A percentile compares a stretch with the other conserved stretches of the same genome.
These are phyloP conservation scores for Annona squamosa DNA, from an alignment of 164 flowering plant genomes.

Conservation along the genomic window DNA sequence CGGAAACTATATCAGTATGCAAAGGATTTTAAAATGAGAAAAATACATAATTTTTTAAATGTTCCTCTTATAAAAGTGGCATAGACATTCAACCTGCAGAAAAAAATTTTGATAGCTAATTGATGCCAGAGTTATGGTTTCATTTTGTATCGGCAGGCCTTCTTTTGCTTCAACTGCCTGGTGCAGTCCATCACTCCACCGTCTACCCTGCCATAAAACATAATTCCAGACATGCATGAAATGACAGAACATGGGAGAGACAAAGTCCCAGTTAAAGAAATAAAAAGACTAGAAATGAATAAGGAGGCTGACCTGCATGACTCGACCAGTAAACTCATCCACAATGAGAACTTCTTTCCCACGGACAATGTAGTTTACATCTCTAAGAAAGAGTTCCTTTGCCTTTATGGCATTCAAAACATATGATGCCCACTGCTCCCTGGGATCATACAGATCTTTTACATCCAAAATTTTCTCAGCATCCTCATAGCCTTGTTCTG, in stretches of 20 bases:
- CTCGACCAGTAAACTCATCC: constrained; percentile 98
- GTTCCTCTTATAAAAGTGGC: constrained; percentile 1
- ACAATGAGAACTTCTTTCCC: constrained; percentile 96
- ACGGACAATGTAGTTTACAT: constrained; percentile 89
- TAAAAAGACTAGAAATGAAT: not conserved
- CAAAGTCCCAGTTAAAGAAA: not conserved
- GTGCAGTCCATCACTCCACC: constrained; percentile 99
- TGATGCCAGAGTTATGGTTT: constrained; percentile 91
- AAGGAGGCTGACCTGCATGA: constrained; percentile 71
- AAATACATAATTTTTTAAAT: not conserved
- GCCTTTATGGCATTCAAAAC: constrained; percentile 90
- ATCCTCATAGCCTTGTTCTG: constrained; percentile 98
- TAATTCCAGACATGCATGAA: constrained; percentile 3
- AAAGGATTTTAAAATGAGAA: constrained; percentile 7
- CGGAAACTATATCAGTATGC: constrained; percentile 57
- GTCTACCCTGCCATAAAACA: constrained; percentile 54
- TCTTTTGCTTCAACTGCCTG: constrained; percentile 99
- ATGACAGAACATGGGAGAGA: not conserved
- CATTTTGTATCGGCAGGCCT: constrained; percentile 92
- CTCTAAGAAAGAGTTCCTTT: constrained; percentile 89
- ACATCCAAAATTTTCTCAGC: constrained; percentile 88
- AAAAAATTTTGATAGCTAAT: constrained; percentile 98
- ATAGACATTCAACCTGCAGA: constrained; percentile 59
- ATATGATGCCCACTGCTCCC: constrained; percentile 97
- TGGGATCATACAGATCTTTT: constrained; percentile 94